Percentiles rank a stretch among this genome's conserved stretches.
Conservation (phyloP, 2,329 filamentous ascomycete species). For the Ceratocystis colombiana region DNA sequence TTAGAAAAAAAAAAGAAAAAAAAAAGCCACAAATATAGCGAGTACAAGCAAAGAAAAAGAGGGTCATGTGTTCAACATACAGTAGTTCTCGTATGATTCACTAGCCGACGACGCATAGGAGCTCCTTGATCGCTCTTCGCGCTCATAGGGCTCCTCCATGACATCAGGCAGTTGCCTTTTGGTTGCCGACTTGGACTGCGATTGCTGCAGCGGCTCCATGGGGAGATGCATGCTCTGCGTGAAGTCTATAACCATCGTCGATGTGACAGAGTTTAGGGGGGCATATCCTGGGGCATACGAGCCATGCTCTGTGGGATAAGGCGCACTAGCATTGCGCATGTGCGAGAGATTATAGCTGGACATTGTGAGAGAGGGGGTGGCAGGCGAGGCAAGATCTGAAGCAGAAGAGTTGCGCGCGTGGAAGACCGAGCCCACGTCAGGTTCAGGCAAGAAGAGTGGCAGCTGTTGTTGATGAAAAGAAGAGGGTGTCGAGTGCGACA, state of each 20-base stretch:
- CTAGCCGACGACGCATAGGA: constrained; percentile 37
- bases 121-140: constrained; percentile 45
- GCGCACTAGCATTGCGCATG: constrained; percentile 59
- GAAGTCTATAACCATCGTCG: constrained; percentile 6
- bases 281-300: constrained; percentile 39
- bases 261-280: constrained; percentile 27
- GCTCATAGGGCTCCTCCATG: constrained; percentile 69
- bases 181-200: constrained; percentile 36
- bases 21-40: constrained; percentile 25
- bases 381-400: constrained; percentile 59
- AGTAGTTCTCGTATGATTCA: constrained; percentile 51
- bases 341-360: constrained; percentile 30
- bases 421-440: constrained; percentile 36
- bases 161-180: constrained; percentile 69
- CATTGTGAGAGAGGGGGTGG: constrained; percentile 47
- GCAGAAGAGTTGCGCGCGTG: constrained; percentile 46
- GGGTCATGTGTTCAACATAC: constrained; percentile 50
- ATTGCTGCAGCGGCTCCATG: constrained; percentile 13
- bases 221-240: constrained; percentile 29
- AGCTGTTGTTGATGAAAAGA: constrained; percentile 18
- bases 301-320: constrained; percentile 58
- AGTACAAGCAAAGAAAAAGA: constrained; percentile 15
- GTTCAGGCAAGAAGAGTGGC: constrained; percentile 27
- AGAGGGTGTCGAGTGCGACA: constrained; percentile 20
- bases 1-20: background rate